Base-by-base conservation (phyloP, 2,329 filamentous ascomycete genomes). In the Colletotrichum salicis region DNA sequence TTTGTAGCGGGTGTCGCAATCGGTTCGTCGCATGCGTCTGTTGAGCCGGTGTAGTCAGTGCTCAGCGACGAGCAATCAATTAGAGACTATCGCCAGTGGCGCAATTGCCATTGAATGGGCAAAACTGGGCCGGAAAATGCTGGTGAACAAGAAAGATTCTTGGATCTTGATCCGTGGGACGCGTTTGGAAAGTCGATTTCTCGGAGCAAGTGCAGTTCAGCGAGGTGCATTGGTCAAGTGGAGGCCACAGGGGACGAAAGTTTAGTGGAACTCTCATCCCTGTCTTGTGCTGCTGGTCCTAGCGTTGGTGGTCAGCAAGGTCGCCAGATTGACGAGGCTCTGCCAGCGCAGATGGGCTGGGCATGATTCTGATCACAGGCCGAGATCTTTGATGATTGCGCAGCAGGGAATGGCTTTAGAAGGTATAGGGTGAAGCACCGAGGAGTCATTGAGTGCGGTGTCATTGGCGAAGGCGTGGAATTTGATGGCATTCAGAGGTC, bases 171-270 rank as follows among this genome's bases (percentile, higher is more conserved):
- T 55, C 27, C 29, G 27, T 27, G 52, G 58, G 70, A 70, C 70
- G 65, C 70, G 66, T 70, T 58, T 2, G 6, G 64, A 56, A 67
- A 55, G 33, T 45, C 33, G 24, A 58, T 48, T 70, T 65, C 61
- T 70, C 55, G 35, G 54, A 27, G 41, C 54, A n/a, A 29, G 45
- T 48, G 61, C 67, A 61, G n/a, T 65, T 45, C 31, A 48, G 11
- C 7, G 41, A 48, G 41, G 19, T 48, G 41, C 41, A 48, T 10
- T 48, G 41, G 41, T 48, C 0, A 5, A 48, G 68, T 68, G 69
- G 54, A 60, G 45, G 22, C 37, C 12, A 66, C 66, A 60, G 60
- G 60, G 69, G 66, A 29, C 8, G n/a, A 56, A 58, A 54, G 19
- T 68, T 71, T 56, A 51, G 55, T 70, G 54, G 69, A 11, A n/a